Base-by-base conservation (phyloP, 106 monocot genomes). In the Narthecium ossifragum region DNA sequence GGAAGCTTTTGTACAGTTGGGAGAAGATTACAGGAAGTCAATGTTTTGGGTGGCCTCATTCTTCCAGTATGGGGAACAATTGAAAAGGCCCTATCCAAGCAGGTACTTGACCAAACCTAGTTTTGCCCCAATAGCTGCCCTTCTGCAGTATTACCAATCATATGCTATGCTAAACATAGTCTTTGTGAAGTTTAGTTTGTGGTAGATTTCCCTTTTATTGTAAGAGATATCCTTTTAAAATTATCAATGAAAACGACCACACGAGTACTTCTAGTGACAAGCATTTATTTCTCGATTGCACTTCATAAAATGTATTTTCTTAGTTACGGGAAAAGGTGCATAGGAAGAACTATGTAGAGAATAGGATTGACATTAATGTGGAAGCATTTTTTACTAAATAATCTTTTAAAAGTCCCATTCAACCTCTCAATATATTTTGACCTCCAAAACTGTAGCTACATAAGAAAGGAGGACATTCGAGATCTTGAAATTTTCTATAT, bases 11-110 rank as follows among this genome's bases (percentile, higher is more conserved):
- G 98, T 72, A 98, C 91, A 28, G 86, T 98, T 67, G 98, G 98
- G 37, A 87, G 87, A 79, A 76, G 91, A 70, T 68, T 91, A 51
- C 98, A 98, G 74, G 98, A 91, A 61, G 78, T 91, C 6, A 78
- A 82, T 61, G 75, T 98, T 31, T 68, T 98, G 59, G 98, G 98
- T 58, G 98, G 98, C 10, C 78, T 98, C 27, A 87, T 91, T 69
- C 84, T 98, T 77, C 98, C 91, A 46, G 79, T 98, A n/a, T 98
- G 98, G 98, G 74, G 84, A 61, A 85, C 74, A 27, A 82, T 98
- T 55, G 98, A 98, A 63, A 91, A 88, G 66, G 90, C 98, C 4
- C 79, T 98, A 4, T 66, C 86, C 48, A 91, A 98, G 61, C 98
- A 91, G 79, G 98, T 90, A 67, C 17, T 8, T 34, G 17, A 24